Conservation (phyloP, 78 protist species). For the Dictyostelium citrinum region DNA sequence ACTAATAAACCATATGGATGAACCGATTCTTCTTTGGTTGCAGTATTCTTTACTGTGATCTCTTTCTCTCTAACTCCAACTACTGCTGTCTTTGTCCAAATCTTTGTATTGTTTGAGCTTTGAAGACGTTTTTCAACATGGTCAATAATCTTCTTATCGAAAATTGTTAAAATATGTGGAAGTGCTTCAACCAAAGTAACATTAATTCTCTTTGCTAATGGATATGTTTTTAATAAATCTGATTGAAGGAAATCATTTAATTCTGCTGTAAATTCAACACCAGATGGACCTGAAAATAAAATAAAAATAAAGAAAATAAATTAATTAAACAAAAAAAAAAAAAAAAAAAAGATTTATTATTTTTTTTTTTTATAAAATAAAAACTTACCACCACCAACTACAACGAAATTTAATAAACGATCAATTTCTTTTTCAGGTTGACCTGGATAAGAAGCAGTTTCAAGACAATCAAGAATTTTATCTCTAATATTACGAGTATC, state of each 20-base stretch:
- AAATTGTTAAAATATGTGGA: constrained; percentile 61
- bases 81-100: constrained; percentile 64
- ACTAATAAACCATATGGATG: constrained; percentile 60
- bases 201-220: constrained; percentile 36
- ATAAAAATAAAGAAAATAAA: not conserved
- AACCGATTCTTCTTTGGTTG: not conserved
- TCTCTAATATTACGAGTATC: constrained; percentile 83
- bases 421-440: constrained; percentile 78
- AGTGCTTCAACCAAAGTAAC: constrained; percentile 69
- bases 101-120: not conserved
- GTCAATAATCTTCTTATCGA: constrained; percentile 54
- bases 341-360: not conserved
- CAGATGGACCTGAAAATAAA: constrained; percentile 83
- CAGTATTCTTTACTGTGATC: not conserved
- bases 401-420: constrained; percentile 82
- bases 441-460: constrained; percentile 84
- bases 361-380: not conserved
- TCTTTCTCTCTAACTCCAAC: constrained; percentile 33
- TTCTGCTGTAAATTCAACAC: constrained; percentile 84
- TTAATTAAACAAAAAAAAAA: not conserved
- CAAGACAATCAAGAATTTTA: constrained; percentile 82
- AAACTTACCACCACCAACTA: constrained; percentile 84
- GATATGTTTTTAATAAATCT: constrained; percentile 28
- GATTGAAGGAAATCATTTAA: constrained; percentile 82
- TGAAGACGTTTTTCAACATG: constrained; percentile 65